Base-by-base conservation (phyloP, 2,329 filamentous ascomycete genomes). In the Fusarium nisikadoi region DNA sequence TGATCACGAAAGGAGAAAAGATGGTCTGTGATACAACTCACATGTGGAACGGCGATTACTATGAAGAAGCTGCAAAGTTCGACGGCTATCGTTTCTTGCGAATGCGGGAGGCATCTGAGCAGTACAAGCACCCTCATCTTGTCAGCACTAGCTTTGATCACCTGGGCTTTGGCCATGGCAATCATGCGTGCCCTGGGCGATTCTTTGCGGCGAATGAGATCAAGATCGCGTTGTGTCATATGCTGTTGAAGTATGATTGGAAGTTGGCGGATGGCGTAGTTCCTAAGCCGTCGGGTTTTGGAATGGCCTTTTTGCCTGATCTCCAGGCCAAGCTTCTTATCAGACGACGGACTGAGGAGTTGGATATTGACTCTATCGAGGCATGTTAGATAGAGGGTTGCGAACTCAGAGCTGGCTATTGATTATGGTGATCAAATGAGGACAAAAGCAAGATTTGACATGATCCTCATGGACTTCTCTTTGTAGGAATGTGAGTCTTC, bases 191-290 rank as follows among this genome's bases (percentile, higher is more conserved):
- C 55, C 84, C 85, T 0, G 87, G 87, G 0, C 82, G 87, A 1
- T 89, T 89, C 78, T 88, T 88, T 68, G 86, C 86, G 0, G 82
- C 84, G 0, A 84, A 85, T 49, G 86, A 87, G 76, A 79, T 87
- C 41, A 89, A 89, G 78, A 84, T 89, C 74, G 77, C 86, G 2
- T 63, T 89, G 5, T 80, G 84, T 5, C 83, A 87, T 64, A 72
- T 88, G 41, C 59, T 88, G 1, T 70, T 85, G 27, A 86, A 87
- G 65, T 88, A 87, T 66, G 87, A 89, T 38, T 65, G 66, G 66
- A 65, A 65, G 36, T 11, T 72, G 14, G 43, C 49, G 1, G 54
- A 60, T 16, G 62, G 57, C 6, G 38, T 17, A 2, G 16, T 57
- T 3, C 62, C 60, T 8, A 49, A 27, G 25, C 5, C 61, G 4